Evolutionary conservation across 108 stramenopile genomes (phyloP), one percentile per base, ranked within the genome.

Genomic region (Cyclotella atomus): DNA sequence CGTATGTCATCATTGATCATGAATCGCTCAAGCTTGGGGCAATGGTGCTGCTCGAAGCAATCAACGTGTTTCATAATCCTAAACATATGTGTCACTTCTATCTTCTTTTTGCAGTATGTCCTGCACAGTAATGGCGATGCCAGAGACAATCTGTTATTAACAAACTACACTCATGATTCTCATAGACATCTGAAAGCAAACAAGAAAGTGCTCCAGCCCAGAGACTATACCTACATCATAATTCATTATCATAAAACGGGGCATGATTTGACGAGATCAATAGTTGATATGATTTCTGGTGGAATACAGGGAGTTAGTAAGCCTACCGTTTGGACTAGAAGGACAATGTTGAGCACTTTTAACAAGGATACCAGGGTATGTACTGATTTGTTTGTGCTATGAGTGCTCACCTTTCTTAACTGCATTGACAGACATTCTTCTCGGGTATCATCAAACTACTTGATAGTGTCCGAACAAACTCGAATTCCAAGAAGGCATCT

Each of bases 241-340:
- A 71, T 79, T 62, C 63, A 71, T 54, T 79, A 79, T 33, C 77
- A 79, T 65, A 79, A 79, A 55, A 67, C 77, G 20, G 77, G 77
- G 15, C 77, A 79, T 59, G 63, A 79, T 33, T 47, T 79, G 5
- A 57, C 77, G 29, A 44, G 55, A 24, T 59, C 69, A 19, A 54
- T 79, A n/a, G 54, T 59, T 16, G 63, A 70, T 33, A 30, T 77
- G 14, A 60, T 77, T 28, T 35, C 67, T 30, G 34, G 21, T n/a
- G 52, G 55, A n/a, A 23, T 65, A 36, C 34, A 35, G 19, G 23
- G 20, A n/a, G 41, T 27, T 28, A 19, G 46, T 30, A 60, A 27
- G 25, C 35, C 36, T 6, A 19, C 36, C 19, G 36, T 60, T 60
- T 38, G 59, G 36, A 5, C 3, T 35, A 60, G 59, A 35, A 38